These are phyloP conservation scores for Sicyos baderoa DNA, from an alignment of 306 rosid genomes.

Conservation along the genomic window DNA sequence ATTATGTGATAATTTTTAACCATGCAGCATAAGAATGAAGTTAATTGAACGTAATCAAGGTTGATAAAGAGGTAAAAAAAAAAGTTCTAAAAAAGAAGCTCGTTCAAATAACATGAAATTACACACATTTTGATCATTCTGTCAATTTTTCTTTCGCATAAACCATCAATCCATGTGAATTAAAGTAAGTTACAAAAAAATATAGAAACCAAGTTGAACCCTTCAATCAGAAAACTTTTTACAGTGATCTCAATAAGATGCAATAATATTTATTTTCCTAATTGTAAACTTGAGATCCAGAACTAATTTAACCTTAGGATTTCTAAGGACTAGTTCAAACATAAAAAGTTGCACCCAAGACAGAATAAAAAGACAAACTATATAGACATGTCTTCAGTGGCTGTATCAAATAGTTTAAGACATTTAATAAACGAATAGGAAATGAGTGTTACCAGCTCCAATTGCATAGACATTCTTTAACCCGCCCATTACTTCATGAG, in stretches of 20 bases:
- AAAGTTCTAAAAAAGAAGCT: background rate
- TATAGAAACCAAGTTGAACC: background rate
- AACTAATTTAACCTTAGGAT: constrained; percentile 2
- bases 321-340: background rate
- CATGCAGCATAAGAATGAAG: background rate
- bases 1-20: background rate
- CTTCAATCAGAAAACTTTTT: no score
- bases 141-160: background rate
- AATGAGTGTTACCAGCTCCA: constrained; percentile 71
- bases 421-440: background rate
- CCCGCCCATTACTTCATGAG: constrained; percentile 99
- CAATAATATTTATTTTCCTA: background rate
- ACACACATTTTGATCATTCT: background rate
- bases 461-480: constrained; percentile 92
- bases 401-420: background rate
- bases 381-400: background rate
- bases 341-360: background rate
- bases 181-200: background rate
- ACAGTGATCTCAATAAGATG: background rate
- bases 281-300: background rate
- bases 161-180: background rate
- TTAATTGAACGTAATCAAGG: background rate
- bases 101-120: background rate
- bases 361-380: background rate
- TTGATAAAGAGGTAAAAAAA: background rate